phyloP scores from a whole-genome alignment of 78 protist genomes.

The Corallochytrium limacisporum region DNA sequence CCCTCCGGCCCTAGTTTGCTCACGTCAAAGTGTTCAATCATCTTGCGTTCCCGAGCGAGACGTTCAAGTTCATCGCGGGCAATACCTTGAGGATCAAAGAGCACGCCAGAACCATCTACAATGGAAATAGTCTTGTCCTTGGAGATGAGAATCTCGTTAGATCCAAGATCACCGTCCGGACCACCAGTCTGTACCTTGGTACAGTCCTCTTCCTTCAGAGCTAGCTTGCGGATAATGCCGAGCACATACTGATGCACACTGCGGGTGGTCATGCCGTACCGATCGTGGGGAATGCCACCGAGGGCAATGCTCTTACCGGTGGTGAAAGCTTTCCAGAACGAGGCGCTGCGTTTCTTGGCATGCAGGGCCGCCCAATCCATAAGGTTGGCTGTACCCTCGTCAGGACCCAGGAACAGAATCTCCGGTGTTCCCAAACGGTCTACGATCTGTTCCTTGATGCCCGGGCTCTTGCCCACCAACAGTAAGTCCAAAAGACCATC shows the following conservation, averaged over 20 bases:
- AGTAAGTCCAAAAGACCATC: conserved; percentile 46
- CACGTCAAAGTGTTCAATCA: conserved; percentile 32
- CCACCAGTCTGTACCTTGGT: conserved; percentile 81
- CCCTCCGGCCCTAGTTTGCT: conserved; percentile 18
- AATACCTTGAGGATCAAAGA: conserved; percentile 58
- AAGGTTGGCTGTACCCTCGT: conserved; percentile 48
- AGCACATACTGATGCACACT: conserved; percentile 61
- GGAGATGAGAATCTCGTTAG: conserved; percentile 54
- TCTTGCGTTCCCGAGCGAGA: conserved; percentile 39
- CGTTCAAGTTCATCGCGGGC: conserved; percentile 17
- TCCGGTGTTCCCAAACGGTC: conserved; percentile 4
- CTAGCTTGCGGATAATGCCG: conserved; percentile 28
- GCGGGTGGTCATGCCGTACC: conserved; percentile 79
- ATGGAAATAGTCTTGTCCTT: conserved; percentile 43
- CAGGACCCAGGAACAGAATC: conserved; percentile 55
- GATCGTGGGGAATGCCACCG: conserved; percentile 71
- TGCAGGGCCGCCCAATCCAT: conserved; percentile 33
- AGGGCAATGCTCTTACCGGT: conserved; percentile 21
- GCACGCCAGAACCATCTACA: conserved; percentile 65
- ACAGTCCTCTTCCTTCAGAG: conserved; percentile 19
- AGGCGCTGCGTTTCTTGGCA: conserved; percentile 14
- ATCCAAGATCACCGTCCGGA: conserved; percentile 84
- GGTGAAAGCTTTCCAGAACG: conserved; percentile 39
- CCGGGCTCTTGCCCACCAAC: conserved; percentile 5
- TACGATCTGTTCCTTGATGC: not conserved